Base-by-base conservation (phyloP, 2,329 filamentous ascomycete species). In the Aureobasidium sp. region DNA sequence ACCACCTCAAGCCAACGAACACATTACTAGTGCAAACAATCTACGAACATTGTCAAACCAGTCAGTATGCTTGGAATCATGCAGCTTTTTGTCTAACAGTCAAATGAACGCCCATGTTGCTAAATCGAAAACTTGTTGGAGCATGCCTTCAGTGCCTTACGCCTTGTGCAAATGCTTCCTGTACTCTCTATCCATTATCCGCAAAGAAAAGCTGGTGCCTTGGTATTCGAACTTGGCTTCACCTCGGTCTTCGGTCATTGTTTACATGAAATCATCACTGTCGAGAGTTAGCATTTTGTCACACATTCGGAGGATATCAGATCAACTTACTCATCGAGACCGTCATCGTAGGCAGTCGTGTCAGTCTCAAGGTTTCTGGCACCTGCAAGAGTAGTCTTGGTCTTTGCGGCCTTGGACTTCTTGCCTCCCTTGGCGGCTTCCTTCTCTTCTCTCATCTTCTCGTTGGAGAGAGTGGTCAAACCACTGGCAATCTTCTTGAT, bases 371-470 rank as follows among this genome's bases (percentile, higher is more conserved):
- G 73, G 77, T 81, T 77, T 71, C 87, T 78, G 71, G 76, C 78
- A 63, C 89, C 85, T 61, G 89, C 88, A 54, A 97, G 80, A 7
- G 85, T 87, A 19, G 89, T 85, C 85, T 99, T 99, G 42, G 89
- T 96, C 85, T 97, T 97, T 65, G 90, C 89, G 5, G 92, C 92
- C 84, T 97, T 97, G 69, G 82, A 86, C 85, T 97, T 99, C 89
- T 97, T 99, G 70, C 88, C 90, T 60, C 90, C 87, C 82, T 96
- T 97, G 67, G 96, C 91, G 3, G 90, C 85, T 4, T 88, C 86
- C 83, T 97, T 97, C 83, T 99, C 94, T 76, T 97, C 92, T 81
- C 91, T 95, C 88, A 97, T 88, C 83, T 96, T 97, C 84, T 97
- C 94, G 74, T 99, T 99, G 73, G 90, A 84, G 62, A 96, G 82